Percentiles rank a stretch among this genome's conserved stretches.
phyloP scores from a whole-genome alignment of 352 stramenopile species.

The Globisporangium irregulare region DNA sequence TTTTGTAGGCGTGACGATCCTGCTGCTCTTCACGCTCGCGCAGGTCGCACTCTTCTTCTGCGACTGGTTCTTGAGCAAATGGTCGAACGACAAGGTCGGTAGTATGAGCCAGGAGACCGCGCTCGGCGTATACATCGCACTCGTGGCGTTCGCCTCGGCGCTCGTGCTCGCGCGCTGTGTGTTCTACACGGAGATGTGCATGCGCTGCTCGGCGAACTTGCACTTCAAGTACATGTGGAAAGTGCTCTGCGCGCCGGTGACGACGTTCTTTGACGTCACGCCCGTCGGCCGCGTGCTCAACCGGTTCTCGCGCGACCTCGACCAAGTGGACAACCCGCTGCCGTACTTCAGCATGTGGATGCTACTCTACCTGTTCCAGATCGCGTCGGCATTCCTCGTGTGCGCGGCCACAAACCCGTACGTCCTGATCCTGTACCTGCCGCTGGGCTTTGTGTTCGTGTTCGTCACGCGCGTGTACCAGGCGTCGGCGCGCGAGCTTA shows the following conservation, averaged over 20 bases:
- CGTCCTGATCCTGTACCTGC: constrained; percentile 51
- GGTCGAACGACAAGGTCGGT: constrained; percentile 30
- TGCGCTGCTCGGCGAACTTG: constrained; percentile 38
- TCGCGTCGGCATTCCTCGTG: constrained; percentile 35
- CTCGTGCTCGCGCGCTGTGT: constrained; percentile 40
- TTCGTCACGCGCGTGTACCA: constrained; percentile 79
- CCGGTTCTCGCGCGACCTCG: constrained; percentile 40
- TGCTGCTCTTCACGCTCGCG: constrained; percentile 34
- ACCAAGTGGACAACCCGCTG: constrained; percentile 45
- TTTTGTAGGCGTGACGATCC: constrained; percentile 24
- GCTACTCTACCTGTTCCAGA: constrained; percentile 44
- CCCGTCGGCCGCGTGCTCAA: constrained; percentile 18
- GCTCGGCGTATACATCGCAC: constrained; percentile 34
- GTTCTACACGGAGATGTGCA: constrained; percentile 49
- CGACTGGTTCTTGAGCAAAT: constrained; percentile 55
- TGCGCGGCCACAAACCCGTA: constrained; percentile 45
- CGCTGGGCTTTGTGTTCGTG: constrained; percentile 32
- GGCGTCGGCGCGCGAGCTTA: constrained; percentile 73
- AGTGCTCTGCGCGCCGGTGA: constrained; percentile 15
- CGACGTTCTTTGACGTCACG: constrained; percentile 21
- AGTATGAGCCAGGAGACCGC: constrained; percentile 31
- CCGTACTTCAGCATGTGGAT: constrained; percentile 52
- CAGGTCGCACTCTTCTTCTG: constrained; percentile 45
- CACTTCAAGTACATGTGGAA: constrained; percentile 44
- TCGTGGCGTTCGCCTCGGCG: constrained; percentile 29